Evolutionary conservation across 2,329 filamentous ascomycete species (phyloP), one percentile per base, ranked within the genome.

Genomic region (Ceratocystis variospora): DNA sequence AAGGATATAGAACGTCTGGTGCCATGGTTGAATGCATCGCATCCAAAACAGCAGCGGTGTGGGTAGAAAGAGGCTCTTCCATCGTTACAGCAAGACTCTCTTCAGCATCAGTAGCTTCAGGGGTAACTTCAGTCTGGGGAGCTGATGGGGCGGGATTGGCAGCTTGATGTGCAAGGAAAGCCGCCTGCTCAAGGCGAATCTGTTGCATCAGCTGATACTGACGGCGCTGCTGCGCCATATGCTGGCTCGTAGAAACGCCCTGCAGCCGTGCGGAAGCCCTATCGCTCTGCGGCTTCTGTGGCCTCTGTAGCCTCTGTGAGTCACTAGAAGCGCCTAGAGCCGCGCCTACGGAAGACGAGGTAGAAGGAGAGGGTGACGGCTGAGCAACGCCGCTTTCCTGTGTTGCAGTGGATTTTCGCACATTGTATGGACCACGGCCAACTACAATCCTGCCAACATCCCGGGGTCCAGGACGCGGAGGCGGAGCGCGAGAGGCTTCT

Each of bases 31-130:
- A 59, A 37, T 59, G 67, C 59, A 68, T 68, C 6, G 64, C 67
- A 31, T 66, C 67, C 4, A 68, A 31, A 3, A 68, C 67, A 6
- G 67, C 67, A 7, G 67, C 45, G 1, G 67, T 68, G 44, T 68
- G 67, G 5, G 67, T 68, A 3, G 67, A 61, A 17, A 64, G 44
- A 19, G 61, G 61, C 37, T 65, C 61, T 1, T 68, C 67, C 7
- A 68, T 17, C 12, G n/a, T 55, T 6, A 62, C 31, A 15, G 67
- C 15, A 3, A 68, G 53, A 41, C 37, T 12, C 22, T 68, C 50
- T 55, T 68, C 61, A 1, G n/a, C 19, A 1, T 25, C 31, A 12
- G 62, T 17, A 28, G 62, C 33, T 37, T 28, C 31, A 8, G 33
- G 25, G n/a, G 62, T 10, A 17, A 62, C 22, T 37, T 25, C 57